These are phyloP conservation scores for Saccharum spontaneum DNA, from an alignment of 176 grass and related monocot genomes.

Conservation along the genomic window DNA sequence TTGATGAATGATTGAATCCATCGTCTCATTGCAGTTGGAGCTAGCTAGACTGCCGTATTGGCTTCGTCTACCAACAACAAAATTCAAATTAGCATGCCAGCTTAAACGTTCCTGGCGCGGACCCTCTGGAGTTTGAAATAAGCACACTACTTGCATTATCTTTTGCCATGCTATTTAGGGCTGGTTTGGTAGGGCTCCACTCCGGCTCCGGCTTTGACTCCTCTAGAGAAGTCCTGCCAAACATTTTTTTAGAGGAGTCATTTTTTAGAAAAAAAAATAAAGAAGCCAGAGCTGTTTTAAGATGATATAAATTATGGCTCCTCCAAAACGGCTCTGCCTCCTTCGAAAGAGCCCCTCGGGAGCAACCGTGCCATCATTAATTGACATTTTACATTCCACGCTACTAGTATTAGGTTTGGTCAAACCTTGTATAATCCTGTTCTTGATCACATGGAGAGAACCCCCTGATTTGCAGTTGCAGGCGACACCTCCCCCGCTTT, in stretches of 20 bases:
- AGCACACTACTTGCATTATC: neutral
- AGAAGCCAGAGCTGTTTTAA: too few relatives aligned
- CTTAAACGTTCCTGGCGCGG: constrained; percentile 4
- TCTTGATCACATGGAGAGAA: neutral
- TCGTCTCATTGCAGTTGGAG: constrained; percentile 23
- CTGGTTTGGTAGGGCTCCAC: too few relatives aligned
- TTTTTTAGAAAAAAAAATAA: too few relatives aligned
- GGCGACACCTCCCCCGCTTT: neutral
- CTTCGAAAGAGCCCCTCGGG: too few relatives aligned
- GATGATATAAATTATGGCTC: too few relatives aligned
- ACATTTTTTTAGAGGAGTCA: too few relatives aligned
- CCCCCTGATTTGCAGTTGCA: constrained; percentile 37
- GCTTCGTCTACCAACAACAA: neutral
- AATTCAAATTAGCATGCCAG: neutral
- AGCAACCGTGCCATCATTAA: neutral
- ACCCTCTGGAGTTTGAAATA: neutral
- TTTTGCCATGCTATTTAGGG: neutral
- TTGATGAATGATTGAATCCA: constrained; percentile 33
- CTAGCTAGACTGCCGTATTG: constrained; percentile 2
- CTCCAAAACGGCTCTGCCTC: too few relatives aligned
- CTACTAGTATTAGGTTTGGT: neutral
- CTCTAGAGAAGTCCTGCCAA: too few relatives aligned
- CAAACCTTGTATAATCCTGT: neutral
- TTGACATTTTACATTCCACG: neutral
- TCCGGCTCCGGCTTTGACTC: too few relatives aligned